These are phyloP conservation scores for Dictyostelium firmibasis DNA, from an alignment of 78 protist species.

Conservation along the genomic window DNA sequence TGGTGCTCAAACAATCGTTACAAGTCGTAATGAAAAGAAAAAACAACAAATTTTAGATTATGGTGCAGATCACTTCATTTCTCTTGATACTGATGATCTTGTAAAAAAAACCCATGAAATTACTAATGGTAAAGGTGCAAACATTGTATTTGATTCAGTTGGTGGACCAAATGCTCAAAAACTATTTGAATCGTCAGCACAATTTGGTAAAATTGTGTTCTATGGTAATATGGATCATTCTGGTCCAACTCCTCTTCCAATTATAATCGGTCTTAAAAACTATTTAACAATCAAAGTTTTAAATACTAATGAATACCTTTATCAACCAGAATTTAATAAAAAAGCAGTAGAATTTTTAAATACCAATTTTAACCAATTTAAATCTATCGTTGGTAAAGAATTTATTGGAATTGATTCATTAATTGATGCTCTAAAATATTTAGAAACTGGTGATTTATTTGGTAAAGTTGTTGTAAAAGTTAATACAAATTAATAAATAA, in stretches of 20 bases:
- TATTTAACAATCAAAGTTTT: neutral
- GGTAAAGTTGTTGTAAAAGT: conserved; percentile 17
- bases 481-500: neutral
- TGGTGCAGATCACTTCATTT: conserved; percentile 44
- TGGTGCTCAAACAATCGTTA: conserved; percentile 33
- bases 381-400: conserved; percentile 22
- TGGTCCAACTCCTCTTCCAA: neutral
- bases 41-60: neutral
- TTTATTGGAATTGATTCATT: conserved; percentile 27
- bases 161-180: neutral
- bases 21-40: conserved; percentile 4
- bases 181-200: neutral
- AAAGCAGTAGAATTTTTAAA: neutral
- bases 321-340: neutral
- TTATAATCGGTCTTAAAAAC: neutral
- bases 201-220: neutral
- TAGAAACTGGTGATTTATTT: neutral
- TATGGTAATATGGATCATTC: conserved; percentile 4
- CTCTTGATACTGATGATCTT: neutral
- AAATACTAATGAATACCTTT: neutral
- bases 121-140: conserved; percentile 7
- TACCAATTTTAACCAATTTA: neutral
- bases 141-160: conserved; percentile 22
- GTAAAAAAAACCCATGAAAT: neutral
- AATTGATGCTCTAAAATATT: neutral